Percentiles rank a stretch among this genome's conserved stretches.
Conservation (phyloP, 164 flowering plant species). For the Magnolia changhungtana region DNA sequence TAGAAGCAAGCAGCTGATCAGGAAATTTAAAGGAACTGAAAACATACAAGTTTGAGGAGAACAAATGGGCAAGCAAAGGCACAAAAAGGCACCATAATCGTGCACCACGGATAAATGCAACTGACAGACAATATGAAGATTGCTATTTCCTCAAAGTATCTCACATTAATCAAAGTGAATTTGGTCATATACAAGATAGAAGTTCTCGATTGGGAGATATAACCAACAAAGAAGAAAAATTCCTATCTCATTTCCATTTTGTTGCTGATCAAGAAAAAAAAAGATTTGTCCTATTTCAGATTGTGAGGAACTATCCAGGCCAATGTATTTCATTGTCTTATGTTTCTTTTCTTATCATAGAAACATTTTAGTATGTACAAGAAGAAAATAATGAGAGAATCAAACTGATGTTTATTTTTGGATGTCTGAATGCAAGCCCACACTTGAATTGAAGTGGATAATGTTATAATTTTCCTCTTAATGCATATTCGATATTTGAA, state of each 20-base stretch:
- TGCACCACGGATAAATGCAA: background rate
- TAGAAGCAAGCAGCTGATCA: background rate
- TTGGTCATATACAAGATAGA: background rate
- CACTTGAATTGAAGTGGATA: background rate
- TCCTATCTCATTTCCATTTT: background rate
- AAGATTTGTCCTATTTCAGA: background rate
- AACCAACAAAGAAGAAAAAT: background rate
- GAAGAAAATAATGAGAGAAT: background rate
- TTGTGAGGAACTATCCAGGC: background rate
- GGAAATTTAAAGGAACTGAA: background rate
- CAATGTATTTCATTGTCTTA: background rate
- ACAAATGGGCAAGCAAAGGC: background rate
- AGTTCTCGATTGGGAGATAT: background rate
- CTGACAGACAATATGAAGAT: background rate
- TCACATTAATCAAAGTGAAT: background rate
- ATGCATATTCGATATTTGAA: too few species aligned
- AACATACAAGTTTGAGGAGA: background rate
- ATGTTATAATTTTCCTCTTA: background rate
- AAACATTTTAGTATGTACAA: too few species aligned
- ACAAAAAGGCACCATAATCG: background rate
- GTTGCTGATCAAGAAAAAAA: background rate
- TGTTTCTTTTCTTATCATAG: background rate
- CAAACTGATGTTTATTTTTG: background rate
- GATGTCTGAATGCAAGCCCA: background rate
- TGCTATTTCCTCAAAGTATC: background rate